Evolutionary conservation across 805 yeast species (phyloP), one percentile per base, ranked within the genome.

Genomic region (Wickerhamomyces queroliae): DNA sequence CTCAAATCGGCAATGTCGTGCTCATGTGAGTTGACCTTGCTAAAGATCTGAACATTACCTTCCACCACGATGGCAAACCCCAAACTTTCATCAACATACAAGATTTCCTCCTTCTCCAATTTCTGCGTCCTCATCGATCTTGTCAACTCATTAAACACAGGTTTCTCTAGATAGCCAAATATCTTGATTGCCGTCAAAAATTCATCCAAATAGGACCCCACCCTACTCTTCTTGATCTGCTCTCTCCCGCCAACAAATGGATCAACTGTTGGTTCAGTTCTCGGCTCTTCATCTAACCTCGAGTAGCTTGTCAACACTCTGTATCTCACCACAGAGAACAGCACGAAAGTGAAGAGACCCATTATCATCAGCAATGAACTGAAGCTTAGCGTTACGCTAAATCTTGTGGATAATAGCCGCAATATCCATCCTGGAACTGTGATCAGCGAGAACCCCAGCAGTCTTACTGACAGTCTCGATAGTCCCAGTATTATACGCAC

Each of bases 1-100:
- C n/a, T n/a, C n/a, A n/a, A n/a, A n/a, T n/a, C n/a, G n/a, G n/a
- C n/a, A n/a, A n/a, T n/a, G n/a, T 40, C 22, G 34, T 38, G 39
- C n/a, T 33, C 29, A 12, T 52, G 27, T 18, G 36, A 55, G 26
- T 51, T 54, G 3, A 81, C 63, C 45, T 75, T 76, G 34, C 81
- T 78, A 55, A 74, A 88, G 0, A 93, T 84, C 53, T 86, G 89
- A 36, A 91, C 76, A 11, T 80, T 73, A 1, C 99, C 99, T 50
- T 90, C 97, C 1, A 90, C 95, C 18, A 91, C 95, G 33, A 93
- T 84, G 27, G 93, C 80, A 52, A 93, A 90, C 1, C 98, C 98
- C 7, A 83, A 66, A 6, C 79, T 74, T 37, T 83, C 86, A 44
- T 84, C 87, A 29, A 91, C 61, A 36, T 78, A 70, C 25, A 93